A percentile compares a stretch with the other conserved stretches of the same genome.
These are phyloP conservation scores for Quercus parvula DNA, from an alignment of 306 rosid genomes.

Conservation along the genomic window DNA sequence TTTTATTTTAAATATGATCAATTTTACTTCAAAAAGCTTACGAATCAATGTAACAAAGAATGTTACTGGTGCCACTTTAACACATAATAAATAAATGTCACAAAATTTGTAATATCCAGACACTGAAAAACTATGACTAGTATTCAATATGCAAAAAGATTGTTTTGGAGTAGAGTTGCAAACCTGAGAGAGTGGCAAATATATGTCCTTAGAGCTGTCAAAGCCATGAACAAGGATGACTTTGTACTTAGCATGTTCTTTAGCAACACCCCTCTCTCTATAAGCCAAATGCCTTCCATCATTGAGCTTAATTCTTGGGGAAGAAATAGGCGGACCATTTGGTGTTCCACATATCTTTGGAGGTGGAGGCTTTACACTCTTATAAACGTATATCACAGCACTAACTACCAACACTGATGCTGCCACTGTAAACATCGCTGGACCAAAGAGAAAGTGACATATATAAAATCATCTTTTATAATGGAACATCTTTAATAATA, in stretches of 20 bases:
- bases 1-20: too few species aligned
- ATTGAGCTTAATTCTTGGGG: slow-evolving; percentile 48
- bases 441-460: background rate
- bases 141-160: background rate
- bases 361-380: slow-evolving; percentile 35
- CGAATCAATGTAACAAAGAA: too few species aligned
- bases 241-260: slow-evolving; percentile 42
- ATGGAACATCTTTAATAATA: too few species aligned
- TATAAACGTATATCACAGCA: slow-evolving; percentile 13
- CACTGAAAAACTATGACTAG: too few species aligned
- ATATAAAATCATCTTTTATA: too few species aligned
- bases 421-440: slow-evolving; percentile 8
- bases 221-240: slow-evolving; percentile 56
- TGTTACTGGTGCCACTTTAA: too few species aligned
- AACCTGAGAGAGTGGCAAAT: slow-evolving; percentile 41
- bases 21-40: too few species aligned
- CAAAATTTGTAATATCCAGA: too few species aligned
- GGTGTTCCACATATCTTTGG: slow-evolving; percentile 22
- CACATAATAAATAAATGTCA: too few species aligned
- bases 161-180: background rate
- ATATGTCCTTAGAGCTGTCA: slow-evolving; percentile 62
- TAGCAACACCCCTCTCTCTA: slow-evolving; percentile 55
- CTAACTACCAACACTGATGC: background rate
- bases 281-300: slow-evolving; percentile 72
- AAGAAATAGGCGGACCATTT: slow-evolving; percentile 29